Evolutionary conservation across 1,284 basidiomycete species (phyloP).

Genomic region (Quambalaria eucalypti): DNA sequence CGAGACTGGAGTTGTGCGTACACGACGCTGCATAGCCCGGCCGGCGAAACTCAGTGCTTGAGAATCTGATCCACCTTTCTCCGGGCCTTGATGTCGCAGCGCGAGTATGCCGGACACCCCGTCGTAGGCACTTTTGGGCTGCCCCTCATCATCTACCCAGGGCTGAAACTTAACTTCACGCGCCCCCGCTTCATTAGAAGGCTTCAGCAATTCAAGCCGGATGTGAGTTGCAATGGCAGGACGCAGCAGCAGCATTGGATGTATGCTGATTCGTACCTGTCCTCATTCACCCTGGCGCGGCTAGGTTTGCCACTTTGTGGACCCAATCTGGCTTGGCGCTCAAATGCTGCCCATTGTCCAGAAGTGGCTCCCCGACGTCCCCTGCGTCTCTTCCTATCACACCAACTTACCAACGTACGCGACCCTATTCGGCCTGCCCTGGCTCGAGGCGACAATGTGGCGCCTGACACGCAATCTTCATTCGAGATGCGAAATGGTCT

Average conservation of each 20-base stretch:
- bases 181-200: slow-evolving; percentile 54
- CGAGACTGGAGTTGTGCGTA: slow-evolving; percentile 51
- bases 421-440: slow-evolving; percentile 53
- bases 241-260: too few species aligned
- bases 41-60: too few species aligned
- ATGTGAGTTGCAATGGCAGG: slow-evolving; percentile 50
- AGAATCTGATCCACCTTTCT: too few species aligned
- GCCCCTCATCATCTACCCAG: slow-evolving; percentile 54
- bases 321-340: slow-evolving; percentile 56
- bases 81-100: slow-evolving; percentile 31
- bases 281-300: neutral
- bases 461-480: slow-evolving; percentile 33
- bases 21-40: neutral
- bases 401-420: slow-evolving; percentile 56
- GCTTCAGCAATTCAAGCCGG: slow-evolving; percentile 50
- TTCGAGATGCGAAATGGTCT: slow-evolving; percentile 49
- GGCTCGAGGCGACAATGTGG: slow-evolving; percentile 52
- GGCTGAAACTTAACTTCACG: slow-evolving; percentile 56
- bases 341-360: slow-evolving; percentile 46
- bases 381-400: slow-evolving; percentile 54
- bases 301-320: slow-evolving; percentile 43
- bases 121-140: slow-evolving; percentile 55
- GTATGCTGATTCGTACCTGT: neutral
- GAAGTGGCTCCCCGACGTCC: slow-evolving; percentile 48
- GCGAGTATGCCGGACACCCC: slow-evolving; percentile 53